Conservation (phyloP, 1,284 basidiomycete genomes). For the Ceraceosorus guamensis region DNA sequence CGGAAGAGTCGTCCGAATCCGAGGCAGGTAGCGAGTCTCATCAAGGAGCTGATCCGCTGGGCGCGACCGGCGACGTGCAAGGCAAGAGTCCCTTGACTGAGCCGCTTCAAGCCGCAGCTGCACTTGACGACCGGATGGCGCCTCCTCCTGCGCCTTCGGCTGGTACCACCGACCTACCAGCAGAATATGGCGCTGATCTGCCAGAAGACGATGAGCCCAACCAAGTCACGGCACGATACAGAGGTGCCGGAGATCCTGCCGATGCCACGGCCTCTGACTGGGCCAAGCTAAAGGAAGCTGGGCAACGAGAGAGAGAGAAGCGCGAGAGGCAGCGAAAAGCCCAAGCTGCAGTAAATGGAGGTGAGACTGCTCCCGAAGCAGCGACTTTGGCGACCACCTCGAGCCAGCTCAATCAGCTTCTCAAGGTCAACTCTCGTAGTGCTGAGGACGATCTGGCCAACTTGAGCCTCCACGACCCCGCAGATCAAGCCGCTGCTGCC, state of each 20-base stretch:
- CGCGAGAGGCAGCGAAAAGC: constrained; percentile 22
- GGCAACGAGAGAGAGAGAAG: constrained; percentile 24
- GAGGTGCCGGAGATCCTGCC: constrained; percentile 5
- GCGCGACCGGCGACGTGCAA: no score
- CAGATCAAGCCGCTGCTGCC: constrained; percentile 17
- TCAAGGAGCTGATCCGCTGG: not conserved
- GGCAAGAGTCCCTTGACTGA: not conserved
- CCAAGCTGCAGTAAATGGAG: constrained; percentile 9
- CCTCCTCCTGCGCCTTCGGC: not conserved
- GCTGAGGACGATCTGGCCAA: constrained; percentile 35
- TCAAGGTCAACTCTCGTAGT: constrained; percentile 16
- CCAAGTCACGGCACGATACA: constrained; percentile 36
- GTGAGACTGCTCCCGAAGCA: constrained; percentile 23
- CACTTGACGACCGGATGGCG: not conserved
- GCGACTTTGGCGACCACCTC: constrained; percentile 20
- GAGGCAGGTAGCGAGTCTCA: no score
- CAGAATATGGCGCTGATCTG: not conserved
- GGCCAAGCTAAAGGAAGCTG: constrained; percentile 34
- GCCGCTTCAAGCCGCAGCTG: not conserved
- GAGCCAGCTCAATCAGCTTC: constrained; percentile 29
- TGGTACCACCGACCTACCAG: not conserved
- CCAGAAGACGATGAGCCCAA: constrained; percentile 16
- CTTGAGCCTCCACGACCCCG: constrained; percentile 22
- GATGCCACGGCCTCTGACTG: constrained; percentile 28
- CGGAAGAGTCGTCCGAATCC: no score